phyloP scores from a whole-genome alignment of 1,284 basidiomycete genomes.

The Ustilago cynodontis region DNA sequence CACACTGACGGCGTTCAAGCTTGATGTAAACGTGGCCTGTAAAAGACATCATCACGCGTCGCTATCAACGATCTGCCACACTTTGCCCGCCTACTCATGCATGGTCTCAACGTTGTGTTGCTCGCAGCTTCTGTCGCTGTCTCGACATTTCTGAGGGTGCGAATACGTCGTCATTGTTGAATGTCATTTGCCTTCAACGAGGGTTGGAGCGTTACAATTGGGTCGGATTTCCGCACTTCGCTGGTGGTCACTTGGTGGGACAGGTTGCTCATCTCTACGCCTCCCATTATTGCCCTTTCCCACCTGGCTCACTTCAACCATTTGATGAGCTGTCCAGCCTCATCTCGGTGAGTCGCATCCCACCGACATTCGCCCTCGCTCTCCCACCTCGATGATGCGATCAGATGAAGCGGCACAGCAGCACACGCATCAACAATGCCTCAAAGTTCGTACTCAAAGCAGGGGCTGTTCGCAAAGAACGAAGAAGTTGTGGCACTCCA shows the following conservation, averaged over 20 bases:
- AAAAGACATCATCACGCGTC: slow-evolving; percentile 9
- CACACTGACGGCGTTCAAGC: background rate
- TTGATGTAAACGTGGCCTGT: background rate
- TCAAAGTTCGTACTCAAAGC: background rate
- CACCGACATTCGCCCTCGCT: slow-evolving; percentile 15
- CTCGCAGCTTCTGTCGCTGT: background rate
- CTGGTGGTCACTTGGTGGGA: background rate
- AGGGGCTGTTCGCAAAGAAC: background rate
- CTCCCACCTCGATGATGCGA: slow-evolving; percentile 15
- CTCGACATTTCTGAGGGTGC: background rate
- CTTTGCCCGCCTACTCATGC: no score
- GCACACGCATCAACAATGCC: slow-evolving; percentile 5
- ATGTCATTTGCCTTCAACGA: no score
- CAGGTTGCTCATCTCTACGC: background rate
- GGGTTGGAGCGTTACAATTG: background rate
- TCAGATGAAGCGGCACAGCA: slow-evolving; percentile 11
- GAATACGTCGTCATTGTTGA: background rate
- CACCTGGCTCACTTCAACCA: background rate
- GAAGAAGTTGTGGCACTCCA: background rate
- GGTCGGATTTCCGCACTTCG: background rate
- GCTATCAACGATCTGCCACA: background rate
- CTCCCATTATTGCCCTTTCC: background rate
- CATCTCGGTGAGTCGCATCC: slow-evolving; percentile 24
- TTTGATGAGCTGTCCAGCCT: background rate
- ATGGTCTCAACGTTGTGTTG: background rate